Base-by-base conservation (phyloP, 1,284 basidiomycete genomes). In the Amylostereum areolatum region DNA sequence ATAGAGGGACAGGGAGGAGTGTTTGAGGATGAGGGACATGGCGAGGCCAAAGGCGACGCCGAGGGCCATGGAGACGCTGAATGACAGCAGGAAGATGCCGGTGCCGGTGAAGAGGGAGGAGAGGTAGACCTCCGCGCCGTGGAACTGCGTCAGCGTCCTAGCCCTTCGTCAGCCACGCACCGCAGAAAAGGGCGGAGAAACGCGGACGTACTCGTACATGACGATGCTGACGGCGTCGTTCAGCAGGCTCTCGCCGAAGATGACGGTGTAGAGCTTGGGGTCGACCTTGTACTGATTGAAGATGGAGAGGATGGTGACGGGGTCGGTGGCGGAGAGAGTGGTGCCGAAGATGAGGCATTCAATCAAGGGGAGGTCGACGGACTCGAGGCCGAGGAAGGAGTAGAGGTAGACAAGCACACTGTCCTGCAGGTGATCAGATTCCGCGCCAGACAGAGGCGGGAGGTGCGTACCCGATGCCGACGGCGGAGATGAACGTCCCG, bases 221-320 rank as follows among this genome's bases (percentile, higher is more conserved):
- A 99, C 96, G 73, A 99, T 99, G 74, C 92, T 94, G 59, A 99
- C 96, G 29, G 96, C 96, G 77, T 99, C 96, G 70, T 99, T 99
- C 54, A 99, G 71, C 53, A 99, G 80, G 65, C 88, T 92, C 69
- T 99, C 96, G 32, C 97, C 97, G 64, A 99, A 99, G 60, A 99
- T 99, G 69, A 99, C 83, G 48, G 86, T 90, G 71, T 99, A 99
- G 4, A 99, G 78, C 66, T 98, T 97, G 0, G 97, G 95, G 67
- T 99, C 96, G 53, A 99, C 96, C 67, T 98, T 97, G 73, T 97
- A 92, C 55, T 96, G 92, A 61, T 98, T 95, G 77, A 99, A 99
- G 56, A 99, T 99, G 43, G 96, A 92, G 28, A 99, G 77, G 63
- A 99, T 97, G 1, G 97, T 99, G 32, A 99, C 95, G 0, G 96